Percentiles rank a stretch among this genome's conserved stretches.
These are phyloP conservation scores for Apiospora kogelbergensis DNA, from an alignment of 2,329 filamentous ascomycete genomes.

Conservation along the genomic window DNA sequence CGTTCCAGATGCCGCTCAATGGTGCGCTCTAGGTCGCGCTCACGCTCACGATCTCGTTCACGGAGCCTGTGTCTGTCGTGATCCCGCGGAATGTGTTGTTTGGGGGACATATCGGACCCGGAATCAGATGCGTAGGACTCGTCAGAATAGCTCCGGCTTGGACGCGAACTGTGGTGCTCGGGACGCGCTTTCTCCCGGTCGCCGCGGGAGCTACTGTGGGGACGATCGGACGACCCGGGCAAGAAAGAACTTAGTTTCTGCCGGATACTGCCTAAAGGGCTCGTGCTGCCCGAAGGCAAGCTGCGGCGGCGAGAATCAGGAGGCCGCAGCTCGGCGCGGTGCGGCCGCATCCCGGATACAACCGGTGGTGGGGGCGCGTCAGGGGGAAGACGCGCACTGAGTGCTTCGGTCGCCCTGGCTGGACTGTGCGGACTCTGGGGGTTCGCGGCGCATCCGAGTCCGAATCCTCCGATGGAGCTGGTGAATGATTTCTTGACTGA, in stretches of 20 bases:
- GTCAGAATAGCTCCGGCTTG: slow-evolving; percentile 27
- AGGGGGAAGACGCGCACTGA: slow-evolving; percentile 20
- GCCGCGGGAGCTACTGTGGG: slow-evolving; percentile 32
- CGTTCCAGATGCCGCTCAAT: slow-evolving; percentile 24
- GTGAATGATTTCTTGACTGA: slow-evolving; percentile 25
- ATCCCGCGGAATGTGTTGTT: slow-evolving; percentile 18
- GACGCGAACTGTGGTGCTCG: slow-evolving; percentile 22
- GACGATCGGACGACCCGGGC: slow-evolving; percentile 24
- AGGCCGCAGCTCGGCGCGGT: slow-evolving; percentile 24
- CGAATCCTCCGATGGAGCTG: slow-evolving; percentile 22
- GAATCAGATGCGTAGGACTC: slow-evolving; percentile 30
- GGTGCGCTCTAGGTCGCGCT: slow-evolving; percentile 24
- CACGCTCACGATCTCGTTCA: slow-evolving; percentile 20
- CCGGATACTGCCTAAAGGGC: slow-evolving; percentile 21
- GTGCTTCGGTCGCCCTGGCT: slow-evolving; percentile 21
- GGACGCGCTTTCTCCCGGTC: slow-evolving; percentile 24
- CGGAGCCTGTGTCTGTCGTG: slow-evolving; percentile 13
- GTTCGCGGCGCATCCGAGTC: slow-evolving; percentile 22
- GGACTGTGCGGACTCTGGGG: slow-evolving; percentile 18
- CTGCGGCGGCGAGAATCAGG: slow-evolving; percentile 28
- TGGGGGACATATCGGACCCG: slow-evolving; percentile 22
- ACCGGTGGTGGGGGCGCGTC: slow-evolving; percentile 15
- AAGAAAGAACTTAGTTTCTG: slow-evolving; percentile 28
- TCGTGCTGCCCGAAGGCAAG: slow-evolving; percentile 22
- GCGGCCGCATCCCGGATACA: slow-evolving; percentile 20